Evolutionary conservation across 257 asterid genomes (phyloP).

Genomic region (Mentha longifolia): DNA sequence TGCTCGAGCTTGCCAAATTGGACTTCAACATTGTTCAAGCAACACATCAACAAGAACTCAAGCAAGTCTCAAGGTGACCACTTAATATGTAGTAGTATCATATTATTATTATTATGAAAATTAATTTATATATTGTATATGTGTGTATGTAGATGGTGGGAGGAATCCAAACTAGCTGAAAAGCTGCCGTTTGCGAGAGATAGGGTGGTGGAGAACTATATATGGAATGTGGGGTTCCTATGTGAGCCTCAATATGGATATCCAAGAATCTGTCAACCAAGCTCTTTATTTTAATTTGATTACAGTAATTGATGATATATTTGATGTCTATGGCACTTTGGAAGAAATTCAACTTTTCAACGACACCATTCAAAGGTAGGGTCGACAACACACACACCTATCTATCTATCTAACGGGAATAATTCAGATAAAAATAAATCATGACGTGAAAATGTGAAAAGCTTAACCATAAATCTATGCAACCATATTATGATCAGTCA

Average conservation of each 20-base stretch:
- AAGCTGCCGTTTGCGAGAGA: slow-evolving; percentile 54
- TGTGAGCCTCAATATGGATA: slow-evolving; percentile 36
- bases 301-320: slow-evolving; percentile 33
- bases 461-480: no score
- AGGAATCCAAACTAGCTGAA: slow-evolving; percentile 35
- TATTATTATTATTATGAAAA: no score
- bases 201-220: slow-evolving; percentile 50
- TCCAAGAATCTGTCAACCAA: slow-evolving; percentile 22
- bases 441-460: no score
- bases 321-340: slow-evolving; percentile 38
- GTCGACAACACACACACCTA: no score
- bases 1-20: slow-evolving; percentile 49
- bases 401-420: no score
- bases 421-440: no score
- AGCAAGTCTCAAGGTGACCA: slow-evolving; percentile 29
- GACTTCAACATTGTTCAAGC: slow-evolving; percentile 55
- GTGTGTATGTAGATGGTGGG: slow-evolving; percentile 61
- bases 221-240: slow-evolving; percentile 40
- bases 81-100: no score
- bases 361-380: neutral
- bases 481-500: no score
- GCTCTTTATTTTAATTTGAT: slow-evolving; percentile 8
- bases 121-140: no score
- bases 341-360: slow-evolving; percentile 23
- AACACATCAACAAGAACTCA: slow-evolving; percentile 36